Evolutionary conservation across 192 early-diverging fungal species (phyloP).

Genomic region (Allomyces macrogynus): DNA sequence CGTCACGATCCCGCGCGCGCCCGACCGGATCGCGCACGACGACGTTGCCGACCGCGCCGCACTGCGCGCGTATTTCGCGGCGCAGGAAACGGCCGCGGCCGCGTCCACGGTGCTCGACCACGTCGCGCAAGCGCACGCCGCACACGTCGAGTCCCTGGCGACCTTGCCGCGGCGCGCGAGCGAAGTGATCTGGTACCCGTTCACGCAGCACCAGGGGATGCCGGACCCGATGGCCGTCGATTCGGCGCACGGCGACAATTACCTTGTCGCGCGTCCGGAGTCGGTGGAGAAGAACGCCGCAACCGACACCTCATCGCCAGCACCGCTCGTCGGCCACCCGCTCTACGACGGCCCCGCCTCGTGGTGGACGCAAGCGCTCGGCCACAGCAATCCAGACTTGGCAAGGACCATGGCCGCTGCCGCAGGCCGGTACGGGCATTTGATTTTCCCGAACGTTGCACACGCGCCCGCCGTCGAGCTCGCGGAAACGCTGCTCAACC

Average conservation of each 20-base stretch:
- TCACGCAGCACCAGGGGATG: conserved; percentile 45
- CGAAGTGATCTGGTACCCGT: conserved; percentile 58
- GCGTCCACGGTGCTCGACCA: too few species aligned
- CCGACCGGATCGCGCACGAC: conserved; percentile 11
- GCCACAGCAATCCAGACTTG: conserved; percentile 40
- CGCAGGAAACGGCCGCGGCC: background rate
- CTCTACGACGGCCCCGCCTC: conserved; percentile 52
- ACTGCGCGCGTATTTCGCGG: conserved; percentile 37
- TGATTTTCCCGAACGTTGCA: conserved; percentile 53
- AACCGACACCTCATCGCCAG: conserved; percentile 3
- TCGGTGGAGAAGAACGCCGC: conserved; percentile 3
- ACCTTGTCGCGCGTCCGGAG: conserved; percentile 28
- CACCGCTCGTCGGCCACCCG: background rate
- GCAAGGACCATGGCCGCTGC: conserved; percentile 39
- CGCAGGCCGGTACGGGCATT: conserved; percentile 54
- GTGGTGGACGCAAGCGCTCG: conserved; percentile 69
- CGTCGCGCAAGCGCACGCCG: too few species aligned
- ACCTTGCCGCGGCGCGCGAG: conserved; percentile 23
- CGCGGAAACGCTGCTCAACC: conserved; percentile 20
- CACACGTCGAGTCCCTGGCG: conserved; percentile 2
- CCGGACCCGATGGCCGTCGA: conserved; percentile 47
- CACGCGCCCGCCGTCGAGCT: conserved; percentile 43
- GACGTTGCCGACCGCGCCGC: conserved; percentile 21
- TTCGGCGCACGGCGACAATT: conserved; percentile 44
- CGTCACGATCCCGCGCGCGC: conserved; percentile 22